Base-by-base conservation (phyloP, 805 yeast genomes). In the Scheffersomyces lignosus region DNA sequence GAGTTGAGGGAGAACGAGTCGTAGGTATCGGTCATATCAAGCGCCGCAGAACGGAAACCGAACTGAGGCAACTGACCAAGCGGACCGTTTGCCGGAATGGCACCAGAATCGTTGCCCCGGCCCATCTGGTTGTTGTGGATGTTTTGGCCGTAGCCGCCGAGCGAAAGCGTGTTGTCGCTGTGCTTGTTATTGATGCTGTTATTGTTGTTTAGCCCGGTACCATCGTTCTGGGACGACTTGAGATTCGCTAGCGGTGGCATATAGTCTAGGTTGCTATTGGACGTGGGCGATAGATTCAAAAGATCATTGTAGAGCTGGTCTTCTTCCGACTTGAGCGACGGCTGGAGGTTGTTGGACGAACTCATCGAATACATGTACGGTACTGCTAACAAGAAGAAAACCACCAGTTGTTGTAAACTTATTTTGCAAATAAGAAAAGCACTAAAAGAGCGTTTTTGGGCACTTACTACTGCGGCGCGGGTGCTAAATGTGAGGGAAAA, bases 231-330 rank as follows among this genome's bases (percentile, higher is more conserved):
- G 9, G 10, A 7, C 9, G 7, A 7, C 10, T 10, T 20, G 24
- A 20, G 10, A 20, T 20, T 20, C 10, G 9, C 24, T 7, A 10
- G 10, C 9, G 9, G 9, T 10, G 10, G 7, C 9, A 7, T 10
- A 10, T 7, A 20, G 10, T 20, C 24, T 7, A 20, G 24, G 24
- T 20, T 20, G n/a, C n/a, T n/a, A n/a, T 36, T 38, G 9, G 10
- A 37, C 38, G 29, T 39, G 22, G 67, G 66, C 18, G 62, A 56
- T 31, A 62, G 44, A 27, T 60, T 59, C 30, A 61, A 47, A 18
- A 60, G 52, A 28, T 64, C 64, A 10, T 10, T 20, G 40, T 48
- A 58, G 15, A 60, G 43, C 31, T 59, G 56, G 25, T 58, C 62
- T 10, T 56, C 62, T 13, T 56, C 63, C 15, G 33, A 16, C 29